Evolutionary conservation across 495 filamentous ascomycete genomes (phyloP).

Genomic region (Niebla homalea): DNA sequence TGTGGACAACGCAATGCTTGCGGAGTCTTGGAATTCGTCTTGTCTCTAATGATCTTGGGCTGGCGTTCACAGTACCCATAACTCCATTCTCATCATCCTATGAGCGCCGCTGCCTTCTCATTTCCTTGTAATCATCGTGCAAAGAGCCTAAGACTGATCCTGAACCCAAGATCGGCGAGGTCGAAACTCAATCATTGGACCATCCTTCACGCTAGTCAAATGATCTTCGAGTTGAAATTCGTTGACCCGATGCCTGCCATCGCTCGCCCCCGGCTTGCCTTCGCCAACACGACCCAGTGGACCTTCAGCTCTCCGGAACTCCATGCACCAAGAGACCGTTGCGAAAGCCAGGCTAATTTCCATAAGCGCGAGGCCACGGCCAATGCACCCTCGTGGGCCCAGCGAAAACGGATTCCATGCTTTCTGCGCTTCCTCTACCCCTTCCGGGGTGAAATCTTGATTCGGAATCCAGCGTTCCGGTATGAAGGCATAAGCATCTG

Average conservation of each 20-base stretch:
- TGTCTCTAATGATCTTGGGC: no score
- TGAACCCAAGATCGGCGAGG: no score
- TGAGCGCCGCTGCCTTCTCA: no score
- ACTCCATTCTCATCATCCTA: no score
- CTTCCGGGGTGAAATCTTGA: slow-evolving; percentile 19
- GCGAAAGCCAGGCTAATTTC: slow-evolving; percentile 41
- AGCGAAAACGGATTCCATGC: slow-evolving; percentile 46
- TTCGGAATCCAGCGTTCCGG: slow-evolving; percentile 42
- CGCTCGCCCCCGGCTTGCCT: neutral
- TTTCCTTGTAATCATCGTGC: no score
- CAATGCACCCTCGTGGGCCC: slow-evolving; percentile 44
- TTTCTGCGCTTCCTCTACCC: slow-evolving; percentile 27
- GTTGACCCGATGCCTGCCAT: slow-evolving; percentile 2
- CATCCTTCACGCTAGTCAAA: slow-evolving; percentile 33
- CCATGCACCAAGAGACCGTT: slow-evolving; percentile 25
- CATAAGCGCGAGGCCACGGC: slow-evolving; percentile 43
- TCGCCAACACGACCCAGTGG: neutral
- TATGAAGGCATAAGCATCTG: slow-evolving; percentile 32
- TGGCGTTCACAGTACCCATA: no score
- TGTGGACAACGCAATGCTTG: no score
- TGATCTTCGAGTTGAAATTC: slow-evolving; percentile 34
- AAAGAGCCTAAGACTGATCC: no score
- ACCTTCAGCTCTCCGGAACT: neutral
- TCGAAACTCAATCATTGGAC: slow-evolving; percentile 19
- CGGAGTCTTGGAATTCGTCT: no score